These are phyloP conservation scores for Allomyces javanicus DNA, from an alignment of 192 early-diverging fungal species.

Conservation along the genomic window DNA sequence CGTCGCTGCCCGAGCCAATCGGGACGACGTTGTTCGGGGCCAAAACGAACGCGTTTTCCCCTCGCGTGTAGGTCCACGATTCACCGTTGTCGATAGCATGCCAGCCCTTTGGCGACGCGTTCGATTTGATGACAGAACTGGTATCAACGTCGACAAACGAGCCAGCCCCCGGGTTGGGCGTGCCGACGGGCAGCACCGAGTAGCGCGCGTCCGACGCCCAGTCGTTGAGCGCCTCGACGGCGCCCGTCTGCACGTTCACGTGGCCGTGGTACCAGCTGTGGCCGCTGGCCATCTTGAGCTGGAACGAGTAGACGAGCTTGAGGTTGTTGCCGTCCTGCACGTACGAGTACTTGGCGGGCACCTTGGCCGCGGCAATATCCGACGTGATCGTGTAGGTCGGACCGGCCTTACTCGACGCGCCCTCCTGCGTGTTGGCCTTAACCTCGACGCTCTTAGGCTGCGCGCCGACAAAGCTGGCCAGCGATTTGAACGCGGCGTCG, in stretches of 20 bases:
- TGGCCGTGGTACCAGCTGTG: slow-evolving; percentile 42
- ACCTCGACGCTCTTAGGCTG: not conserved
- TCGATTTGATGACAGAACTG: slow-evolving; percentile 19
- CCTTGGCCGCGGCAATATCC: slow-evolving; percentile 7
- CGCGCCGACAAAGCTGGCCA: not conserved
- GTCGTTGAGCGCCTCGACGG: slow-evolving; percentile 50
- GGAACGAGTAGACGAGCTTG: slow-evolving; percentile 48
- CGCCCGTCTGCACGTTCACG: slow-evolving; percentile 35
- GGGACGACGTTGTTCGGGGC: slow-evolving; percentile 9
- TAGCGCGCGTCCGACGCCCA: slow-evolving; percentile 45
- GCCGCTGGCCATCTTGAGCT: slow-evolving; percentile 54
- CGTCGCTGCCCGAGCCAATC: slow-evolving; percentile 11
- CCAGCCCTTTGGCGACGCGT: slow-evolving; percentile 52
- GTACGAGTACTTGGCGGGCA: slow-evolving; percentile 43
- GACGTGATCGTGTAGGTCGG: not conserved
- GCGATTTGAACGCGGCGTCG: not conserved
- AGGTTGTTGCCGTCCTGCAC: slow-evolving; percentile 36
- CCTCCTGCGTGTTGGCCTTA: not conserved
- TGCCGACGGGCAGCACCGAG: not conserved
- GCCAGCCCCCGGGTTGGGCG: slow-evolving; percentile 32
- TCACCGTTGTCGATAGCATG: slow-evolving; percentile 12
- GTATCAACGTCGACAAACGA: slow-evolving; percentile 9
- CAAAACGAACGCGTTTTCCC: slow-evolving; percentile 87
- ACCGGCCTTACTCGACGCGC: not conserved
- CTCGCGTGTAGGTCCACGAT: slow-evolving; percentile 47